Base-by-base conservation (phyloP, 768 basidiomycete genomes). In the Fistulinella prunicolor region DNA sequence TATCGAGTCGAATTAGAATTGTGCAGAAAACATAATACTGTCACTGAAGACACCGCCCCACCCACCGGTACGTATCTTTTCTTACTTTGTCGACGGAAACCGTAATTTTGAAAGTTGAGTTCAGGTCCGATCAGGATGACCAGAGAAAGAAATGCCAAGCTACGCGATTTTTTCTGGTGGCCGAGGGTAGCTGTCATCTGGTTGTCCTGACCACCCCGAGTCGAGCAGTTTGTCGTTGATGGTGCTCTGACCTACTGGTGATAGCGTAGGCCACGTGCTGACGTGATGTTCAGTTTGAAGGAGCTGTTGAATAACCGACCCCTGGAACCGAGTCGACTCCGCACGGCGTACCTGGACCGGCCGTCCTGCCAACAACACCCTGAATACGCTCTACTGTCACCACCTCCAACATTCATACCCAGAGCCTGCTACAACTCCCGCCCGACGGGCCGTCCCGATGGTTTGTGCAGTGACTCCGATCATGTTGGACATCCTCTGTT, bases 401-500 rank as follows among this genome's bases (percentile, higher is more conserved):
- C 47, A 6, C 46, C 47, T 26, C 42, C 56, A 21, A 49, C 46
- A 20, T 62, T 62, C 49, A 37, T 59, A 20, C 54, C 50, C 1
- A n/a, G n/a, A n/a, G 43, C 42, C 26, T 23, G 43, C 38, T 21
- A 42, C 41, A 16, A 57, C 54, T 20, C 50, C 54, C 56, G 35
- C 49, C 42, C 16, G 42, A 55, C 20, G 23, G 40, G 30, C 29
- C 39, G 29, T 38, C 23, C 24, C 42, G 29, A n/a, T 29, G 44
- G 14, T 57, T 52, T 32, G 39, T 61, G 47, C 39, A 16, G 9
- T 42, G 62, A 13, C 69, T 82, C 42, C 73, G 71, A 4, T 50
- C 58, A 13, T 57, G 63, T 30, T 67, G 73, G 42, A 56, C 52
- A 2, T 64, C 73, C 2, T 77, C 81, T 12, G 38, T 59, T 30